Evolutionary conservation across 306 rosid species (phyloP).

Genomic region (Albizia julibrissin): DNA sequence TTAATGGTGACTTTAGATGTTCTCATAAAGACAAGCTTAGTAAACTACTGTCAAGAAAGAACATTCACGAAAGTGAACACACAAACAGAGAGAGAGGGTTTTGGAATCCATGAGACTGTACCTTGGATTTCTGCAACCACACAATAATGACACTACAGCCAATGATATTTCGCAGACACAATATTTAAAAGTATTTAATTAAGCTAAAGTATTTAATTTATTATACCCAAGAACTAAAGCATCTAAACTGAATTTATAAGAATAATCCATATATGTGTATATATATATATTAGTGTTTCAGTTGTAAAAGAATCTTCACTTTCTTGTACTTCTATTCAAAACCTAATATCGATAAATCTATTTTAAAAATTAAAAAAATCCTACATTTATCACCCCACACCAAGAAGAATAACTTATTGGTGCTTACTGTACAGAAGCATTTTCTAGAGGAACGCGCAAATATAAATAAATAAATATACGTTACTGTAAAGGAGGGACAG

Average conservation of each 20-base stretch:
- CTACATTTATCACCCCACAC: background rate
- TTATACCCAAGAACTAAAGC: background rate
- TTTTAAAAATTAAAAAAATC: background rate
- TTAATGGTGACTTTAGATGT: background rate
- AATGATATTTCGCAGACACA: background rate
- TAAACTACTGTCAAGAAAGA: background rate
- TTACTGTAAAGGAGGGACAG: background rate
- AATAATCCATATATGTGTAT: background rate
- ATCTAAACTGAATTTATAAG: background rate
- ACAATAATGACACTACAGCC: slow-evolving; percentile 1
- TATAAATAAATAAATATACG: background rate
- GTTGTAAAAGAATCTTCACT: background rate
- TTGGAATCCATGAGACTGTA: background rate
- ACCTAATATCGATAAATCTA: background rate
- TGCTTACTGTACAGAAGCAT: background rate
- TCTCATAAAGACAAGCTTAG: slow-evolving; percentile 17
- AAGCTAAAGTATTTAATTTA: background rate
- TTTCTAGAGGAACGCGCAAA: background rate
- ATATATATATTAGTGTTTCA: background rate
- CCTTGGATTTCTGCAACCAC: slow-evolving; percentile 25
- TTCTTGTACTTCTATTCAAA: background rate
- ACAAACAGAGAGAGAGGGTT: background rate
- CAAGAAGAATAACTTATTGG: background rate
- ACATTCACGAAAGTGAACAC: background rate
- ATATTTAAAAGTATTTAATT: background rate